Conservation (phyloP, 805 yeast species). For the Cyberlindnera amylophila region DNA sequence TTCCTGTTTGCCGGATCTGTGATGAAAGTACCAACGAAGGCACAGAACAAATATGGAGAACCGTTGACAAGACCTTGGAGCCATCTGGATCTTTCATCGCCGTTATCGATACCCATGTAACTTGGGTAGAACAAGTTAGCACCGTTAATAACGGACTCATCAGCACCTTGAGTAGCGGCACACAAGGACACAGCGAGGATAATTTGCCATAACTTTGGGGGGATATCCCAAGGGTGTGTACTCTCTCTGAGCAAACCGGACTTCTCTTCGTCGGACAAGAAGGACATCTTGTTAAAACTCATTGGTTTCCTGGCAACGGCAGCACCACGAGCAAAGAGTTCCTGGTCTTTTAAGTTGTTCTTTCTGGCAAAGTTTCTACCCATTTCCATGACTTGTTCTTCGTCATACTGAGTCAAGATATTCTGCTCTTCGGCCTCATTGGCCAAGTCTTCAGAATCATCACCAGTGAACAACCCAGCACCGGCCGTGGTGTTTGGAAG, state of each 20-base stretch:
- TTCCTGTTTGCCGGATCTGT: slow-evolving; percentile 54
- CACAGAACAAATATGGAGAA: slow-evolving; percentile 66
- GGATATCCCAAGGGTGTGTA: slow-evolving; percentile 42
- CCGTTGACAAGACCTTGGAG: slow-evolving; percentile 62
- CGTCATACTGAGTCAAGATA: slow-evolving; percentile 53
- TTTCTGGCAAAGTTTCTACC: slow-evolving; percentile 62
- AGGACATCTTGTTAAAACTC: slow-evolving; percentile 55
- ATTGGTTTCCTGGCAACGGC: slow-evolving; percentile 61
- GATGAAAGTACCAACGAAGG: slow-evolving; percentile 58
- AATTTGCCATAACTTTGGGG: slow-evolving; percentile 45
- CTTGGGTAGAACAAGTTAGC: slow-evolving; percentile 60
- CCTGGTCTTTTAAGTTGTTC: slow-evolving; percentile 44
- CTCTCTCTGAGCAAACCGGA: slow-evolving; percentile 43
- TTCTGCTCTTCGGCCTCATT: slow-evolving; percentile 33
- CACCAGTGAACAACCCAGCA: slow-evolving; percentile 9
- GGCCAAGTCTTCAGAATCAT: slow-evolving; percentile 2
- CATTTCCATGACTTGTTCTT: slow-evolving; percentile 63
- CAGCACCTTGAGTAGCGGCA: slow-evolving; percentile 81
- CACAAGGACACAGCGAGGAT: slow-evolving; percentile 69
- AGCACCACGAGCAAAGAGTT: slow-evolving; percentile 60
- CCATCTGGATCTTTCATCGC: slow-evolving; percentile 48
- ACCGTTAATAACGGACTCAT: slow-evolving; percentile 72
- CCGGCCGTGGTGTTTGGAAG: not conserved
- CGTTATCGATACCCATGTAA: slow-evolving; percentile 47
- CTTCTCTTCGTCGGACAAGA: slow-evolving; percentile 54